Conservation (phyloP, 2,329 filamentous ascomycete species). For the Aspergillus melleus region DNA sequence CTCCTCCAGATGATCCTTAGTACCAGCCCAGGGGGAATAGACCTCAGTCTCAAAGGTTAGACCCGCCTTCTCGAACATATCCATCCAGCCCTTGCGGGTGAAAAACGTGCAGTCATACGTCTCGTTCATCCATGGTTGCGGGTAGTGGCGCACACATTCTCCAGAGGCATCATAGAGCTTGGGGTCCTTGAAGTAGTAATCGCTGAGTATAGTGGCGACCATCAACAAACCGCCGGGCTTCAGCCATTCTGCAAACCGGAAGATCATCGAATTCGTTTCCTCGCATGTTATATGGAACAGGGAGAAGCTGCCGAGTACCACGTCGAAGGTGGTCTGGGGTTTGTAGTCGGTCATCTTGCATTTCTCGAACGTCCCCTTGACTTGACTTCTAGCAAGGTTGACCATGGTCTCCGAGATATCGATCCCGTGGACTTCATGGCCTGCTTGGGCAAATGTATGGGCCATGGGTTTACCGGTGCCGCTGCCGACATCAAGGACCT, state of each 20-base stretch:
- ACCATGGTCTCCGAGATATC: constrained; percentile 18
- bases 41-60: not conserved
- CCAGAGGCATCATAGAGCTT: constrained; percentile 9
- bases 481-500: constrained; percentile 22
- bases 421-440: constrained; percentile 18
- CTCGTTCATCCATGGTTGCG: not conserved
- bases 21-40: too few relatives aligned
- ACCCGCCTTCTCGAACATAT: not conserved
- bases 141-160: constrained; percentile 5
- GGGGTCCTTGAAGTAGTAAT: not conserved
- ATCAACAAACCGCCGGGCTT: constrained; percentile 11
- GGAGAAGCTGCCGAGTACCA: constrained; percentile 12
- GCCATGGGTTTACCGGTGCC: constrained; percentile 21
- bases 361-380: constrained; percentile 15
- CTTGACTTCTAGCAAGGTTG: constrained; percentile 9
- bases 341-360: constrained; percentile 16
- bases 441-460: constrained; percentile 11
- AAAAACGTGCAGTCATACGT: not conserved
- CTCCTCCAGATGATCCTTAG: constrained; percentile 7
- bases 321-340: constrained; percentile 10
- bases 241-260: constrained; percentile 17
- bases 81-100: not conserved
- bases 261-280: constrained; percentile 12
- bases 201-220: constrained; percentile 7
- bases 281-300: constrained; percentile 14